Conservation (phyloP, 2,329 filamentous ascomycete species). For the Ophiostoma piceae region DNA sequence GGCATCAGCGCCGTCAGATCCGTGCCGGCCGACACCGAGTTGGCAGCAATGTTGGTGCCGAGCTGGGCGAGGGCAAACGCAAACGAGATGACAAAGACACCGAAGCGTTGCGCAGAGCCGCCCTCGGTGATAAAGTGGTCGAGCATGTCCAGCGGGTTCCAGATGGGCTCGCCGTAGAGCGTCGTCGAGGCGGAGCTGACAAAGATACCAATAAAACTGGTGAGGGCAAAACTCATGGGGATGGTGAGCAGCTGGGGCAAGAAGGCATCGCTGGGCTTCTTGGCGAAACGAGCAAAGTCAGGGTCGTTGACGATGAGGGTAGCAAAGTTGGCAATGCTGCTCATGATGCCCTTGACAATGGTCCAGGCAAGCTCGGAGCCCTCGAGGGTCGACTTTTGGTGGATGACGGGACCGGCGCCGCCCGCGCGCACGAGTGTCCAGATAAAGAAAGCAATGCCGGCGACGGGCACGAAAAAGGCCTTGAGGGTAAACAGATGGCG, state of each 20-base stretch:
- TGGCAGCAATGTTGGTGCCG: conserved; percentile 82
- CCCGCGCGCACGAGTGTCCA: conserved; percentile 23
- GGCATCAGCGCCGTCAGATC: conserved; percentile 77
- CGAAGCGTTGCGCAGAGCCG: conserved; percentile 62
- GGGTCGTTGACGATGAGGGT: conserved; percentile 36
- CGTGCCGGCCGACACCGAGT: conserved; percentile 76
- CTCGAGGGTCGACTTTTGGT: conserved; percentile 9
- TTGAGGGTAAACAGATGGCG: conserved; percentile 32
- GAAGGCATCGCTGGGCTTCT: conserved; percentile 24
- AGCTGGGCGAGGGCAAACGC: conserved; percentile 75
- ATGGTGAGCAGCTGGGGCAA: conserved; percentile 35
- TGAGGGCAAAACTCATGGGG: conserved; percentile 66
- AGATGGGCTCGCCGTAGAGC: conserved; percentile 62
- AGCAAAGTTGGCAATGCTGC: conserved; percentile 36
- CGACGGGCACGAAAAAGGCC: conserved; percentile 48
- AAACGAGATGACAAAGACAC: conserved; percentile 66
- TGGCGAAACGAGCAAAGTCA: conserved; percentile 39
- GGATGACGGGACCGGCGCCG: conserved; percentile 28
- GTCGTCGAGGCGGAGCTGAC: conserved; percentile 68
- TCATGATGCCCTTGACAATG: conserved; percentile 38
- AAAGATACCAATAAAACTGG: conserved; percentile 77
- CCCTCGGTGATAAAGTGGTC: conserved; percentile 64
- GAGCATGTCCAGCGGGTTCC: conserved; percentile 67
- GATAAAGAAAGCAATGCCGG: conserved; percentile 49
- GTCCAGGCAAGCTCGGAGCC: conserved; percentile 35